Conservation (phyloP, 805 yeast genomes). For the Teunomyces gatunensis region DNA sequence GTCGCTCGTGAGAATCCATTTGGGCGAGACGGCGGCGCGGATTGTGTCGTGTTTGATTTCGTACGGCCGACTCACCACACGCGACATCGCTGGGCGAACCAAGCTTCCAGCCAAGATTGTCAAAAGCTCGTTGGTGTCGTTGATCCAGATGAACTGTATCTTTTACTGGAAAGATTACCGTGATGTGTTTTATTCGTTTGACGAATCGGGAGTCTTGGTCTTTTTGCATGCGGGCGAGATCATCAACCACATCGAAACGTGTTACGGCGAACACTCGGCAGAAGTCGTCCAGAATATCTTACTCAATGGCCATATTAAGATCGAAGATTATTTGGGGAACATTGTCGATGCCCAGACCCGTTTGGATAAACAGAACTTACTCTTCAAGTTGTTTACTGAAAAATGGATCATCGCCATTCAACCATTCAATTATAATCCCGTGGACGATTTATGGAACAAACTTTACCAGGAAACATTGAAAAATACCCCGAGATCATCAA, state of each 20-base stretch:
- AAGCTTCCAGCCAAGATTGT: conserved; percentile 49
- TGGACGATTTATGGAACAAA: conserved; percentile 38
- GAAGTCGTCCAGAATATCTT: conserved; percentile 67
- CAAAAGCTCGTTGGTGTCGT: conserved; percentile 66
- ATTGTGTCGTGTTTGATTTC: conserved; percentile 60
- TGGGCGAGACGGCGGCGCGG: conserved; percentile 73
- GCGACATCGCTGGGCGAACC: conserved; percentile 50
- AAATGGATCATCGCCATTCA: conserved; percentile 38
- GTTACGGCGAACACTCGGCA: conserved; percentile 46
- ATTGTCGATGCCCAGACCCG: conserved; percentile 19
- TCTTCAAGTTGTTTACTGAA: conserved; percentile 28
- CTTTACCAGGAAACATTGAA: conserved; percentile 35
- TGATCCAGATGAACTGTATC: conserved; percentile 78
- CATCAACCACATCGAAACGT: conserved; percentile 48
- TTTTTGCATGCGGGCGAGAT: conserved; percentile 79
- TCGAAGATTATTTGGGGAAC: conserved; percentile 42
- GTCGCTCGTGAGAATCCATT: conserved; percentile 47
- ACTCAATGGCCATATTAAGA: conserved; percentile 64
- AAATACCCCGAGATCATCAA: conserved; percentile 33
- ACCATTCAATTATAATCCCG: conserved; percentile 30
- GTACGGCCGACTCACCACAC: conserved; percentile 62
- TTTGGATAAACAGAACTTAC: conserved; percentile 21
- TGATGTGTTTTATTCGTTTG: conserved; percentile 51
- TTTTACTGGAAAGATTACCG: conserved; percentile 54
- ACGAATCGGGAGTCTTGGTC: conserved; percentile 61